Evolutionary conservation across 352 stramenopile species (phyloP), one percentile per base, ranked within the genome.

Genomic region (Aphanomyces invadans): DNA sequence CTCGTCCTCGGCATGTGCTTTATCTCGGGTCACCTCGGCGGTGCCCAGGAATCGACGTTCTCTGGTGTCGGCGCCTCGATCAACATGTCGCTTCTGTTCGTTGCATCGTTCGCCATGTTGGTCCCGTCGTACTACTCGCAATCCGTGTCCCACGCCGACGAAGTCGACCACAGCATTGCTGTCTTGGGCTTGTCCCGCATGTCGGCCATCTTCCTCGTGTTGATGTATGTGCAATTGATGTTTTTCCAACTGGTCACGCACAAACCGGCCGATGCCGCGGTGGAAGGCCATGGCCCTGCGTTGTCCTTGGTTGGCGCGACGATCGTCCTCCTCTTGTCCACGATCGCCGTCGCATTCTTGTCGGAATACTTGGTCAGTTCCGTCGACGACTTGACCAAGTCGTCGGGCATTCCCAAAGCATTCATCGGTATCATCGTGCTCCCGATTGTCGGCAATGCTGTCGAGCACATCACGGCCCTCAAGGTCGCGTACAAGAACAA

Each of bases 401-500:
- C 87, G 42, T 77, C 90, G 53, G 62, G 76, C 46, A 70, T 93
- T 59, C 89, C 79, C 76, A 90, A 92, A 73, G 87, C 83, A 45
- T 93, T 93, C 65, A 88, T 93, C 26, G 96, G 96, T 63, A 87
- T 99, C 31, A 97, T 99, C 68, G 74, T 99, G 65, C 70, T 99
- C 38, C 96, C 96, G 1, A 96, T 99, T 33, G 95, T 99, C 21
- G 95, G 96, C 53, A 99, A 99, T 77, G 96, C 96, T 19, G 95
- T 98, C 4, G 96, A 99, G 75, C 96, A 99, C 73, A 90, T 98
- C 44, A 98, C 95, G 3, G 96, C 96, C 19, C 83, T 99, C 49
- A 97, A 96, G 28, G 95, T 98, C 5, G 96, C 96, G 26, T 88
- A 97, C 66, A 98, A 98, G 77, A 87, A 97, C 77, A 99, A 99